Base-by-base conservation (phyloP, 176 grass and related monocot genomes). In the Eremochloa ophiuroides region DNA sequence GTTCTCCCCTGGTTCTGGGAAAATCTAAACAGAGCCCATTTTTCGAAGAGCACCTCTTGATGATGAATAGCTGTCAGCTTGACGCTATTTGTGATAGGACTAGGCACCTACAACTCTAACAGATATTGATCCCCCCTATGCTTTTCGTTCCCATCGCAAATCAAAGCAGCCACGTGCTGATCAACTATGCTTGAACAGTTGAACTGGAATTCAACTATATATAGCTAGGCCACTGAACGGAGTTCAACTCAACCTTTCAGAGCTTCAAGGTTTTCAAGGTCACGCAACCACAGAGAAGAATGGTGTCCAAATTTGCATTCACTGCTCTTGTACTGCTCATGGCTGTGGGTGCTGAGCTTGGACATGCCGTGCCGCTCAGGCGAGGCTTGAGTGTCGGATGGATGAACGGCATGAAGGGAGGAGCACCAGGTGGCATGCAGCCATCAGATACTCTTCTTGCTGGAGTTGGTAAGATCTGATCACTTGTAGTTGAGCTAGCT, bases 331-430 rank as follows among this genome's bases (percentile, higher is more conserved):
- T 65, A 6, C 3, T 83, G 42, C 14, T 83, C n/a, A 15, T 48
- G 42, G 28, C 74, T 0, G 15, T 74, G 9, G 58, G 30, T 17
- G 28, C 22, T 14, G 30, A 59, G 28, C 14, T 58, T 0, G 68
- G 20, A 20, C 55, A 62, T 10, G 55, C 68, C 68, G 56, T 73
- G 40, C 69, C 56, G 8, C 41, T 64, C 14, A 44, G 58, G 14
- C 40, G 29, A 3, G 35, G 35, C 6, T 39, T 12, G 13, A 35
- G 39, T 20, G 20, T 73, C 0, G 40, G 28, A 13, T 73, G 80
- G 80, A 82, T 72, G 79, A 60, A 58, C 39, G 53, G 53, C 66
- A 11, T 82, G 51, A 71, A 31, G 18, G 67, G 79, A 23, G 67
- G 79, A 20, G 33, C 78, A 4, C 78, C 65, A 3, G 28, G 35